Evolutionary conservation across 345 rosid species (phyloP), one percentile per base, ranked within the genome.

Genomic region (Brassica juncea): DNA sequence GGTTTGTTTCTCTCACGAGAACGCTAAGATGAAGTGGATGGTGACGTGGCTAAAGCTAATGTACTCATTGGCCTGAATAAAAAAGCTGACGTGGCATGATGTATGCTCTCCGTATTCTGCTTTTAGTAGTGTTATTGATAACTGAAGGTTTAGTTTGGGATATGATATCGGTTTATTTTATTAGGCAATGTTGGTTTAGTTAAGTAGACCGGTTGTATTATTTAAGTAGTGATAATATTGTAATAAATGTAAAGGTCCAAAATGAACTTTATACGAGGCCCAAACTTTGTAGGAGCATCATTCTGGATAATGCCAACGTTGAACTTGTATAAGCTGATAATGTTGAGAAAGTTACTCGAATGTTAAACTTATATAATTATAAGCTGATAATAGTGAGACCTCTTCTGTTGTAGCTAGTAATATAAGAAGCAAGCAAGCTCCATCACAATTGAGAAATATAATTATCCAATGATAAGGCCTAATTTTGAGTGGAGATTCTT

Each of bases 401-500:
- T 47, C 57, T 49, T 49, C 57, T 49, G 57, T 54, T 54, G 49
- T 10, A 10, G 57, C 19, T 49, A n/a, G 57, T 49, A 49, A 54
- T 32, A 70, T 16, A 27, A 34, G 21, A 34, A 55, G 1, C 4
- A 55, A 28, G 63, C 25, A 32, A 55, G 31, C 39, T 70, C 54
- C 4, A 1, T 23, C 25, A 35, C 75, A 71, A 4, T 57, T 57
- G 35, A 71, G 8, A 58, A 55, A 39, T 39, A 39, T 34, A 4
- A 12, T 58, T 2, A 42, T 63, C 52, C 32, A 9, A 49, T 52
- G 15, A 64, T 4, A 74, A 49, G 15, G 31, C 35, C 34, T 30
- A 3, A 19, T 52, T 64, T 49, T 42, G 6, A 16, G 70, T 74
- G 63, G 34, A 74, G 59, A 59, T 34, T 65, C 64, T 66, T 74